Evolutionary conservation across 2,329 filamentous ascomycete species (phyloP).

Genomic region (Monilinia fructicola): DNA sequence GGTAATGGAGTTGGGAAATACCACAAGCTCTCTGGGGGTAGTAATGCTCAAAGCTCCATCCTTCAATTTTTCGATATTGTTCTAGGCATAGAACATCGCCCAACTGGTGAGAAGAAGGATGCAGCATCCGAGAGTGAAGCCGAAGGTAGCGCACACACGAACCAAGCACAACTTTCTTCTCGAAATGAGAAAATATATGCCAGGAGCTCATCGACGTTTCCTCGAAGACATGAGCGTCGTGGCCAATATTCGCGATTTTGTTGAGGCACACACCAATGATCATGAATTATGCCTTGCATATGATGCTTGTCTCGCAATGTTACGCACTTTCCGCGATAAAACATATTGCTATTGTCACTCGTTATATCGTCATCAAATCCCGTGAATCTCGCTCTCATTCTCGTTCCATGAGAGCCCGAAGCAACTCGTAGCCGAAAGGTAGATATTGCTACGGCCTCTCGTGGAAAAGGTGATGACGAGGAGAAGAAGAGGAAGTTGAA

Average conservation of each 20-base stretch:
- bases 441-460: conserved; percentile 64
- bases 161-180: conserved; percentile 85
- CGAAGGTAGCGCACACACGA: conserved; percentile 47
- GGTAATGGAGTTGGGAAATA: conserved; percentile 66
- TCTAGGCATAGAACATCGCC: conserved; percentile 84
- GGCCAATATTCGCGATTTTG: conserved; percentile 84
- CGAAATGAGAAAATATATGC: conserved; percentile 98
- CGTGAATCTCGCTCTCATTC: conserved; percentile 68
- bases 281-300: conserved; percentile 74
- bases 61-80: conserved; percentile 97
- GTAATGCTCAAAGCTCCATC: conserved; percentile 93
- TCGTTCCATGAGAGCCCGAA: conserved; percentile 53
- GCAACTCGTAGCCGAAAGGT: conserved; percentile 50
- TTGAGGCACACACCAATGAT: conserved; percentile 62
- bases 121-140: conserved; percentile 48
- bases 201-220: conserved; percentile 86
- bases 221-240: conserved; percentile 75
- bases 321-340: conserved; percentile 69
- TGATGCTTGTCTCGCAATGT: conserved; percentile 82
- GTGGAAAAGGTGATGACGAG: conserved; percentile 44
- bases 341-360: conserved; percentile 92
- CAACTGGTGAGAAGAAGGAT: conserved; percentile 71
- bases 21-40: conserved; percentile 86
- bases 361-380: conserved; percentile 91
- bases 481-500: conserved; percentile 60